Conservation (phyloP, 2,329 filamentous ascomycete genomes). For the Aspergillus eucalypticola region DNA sequence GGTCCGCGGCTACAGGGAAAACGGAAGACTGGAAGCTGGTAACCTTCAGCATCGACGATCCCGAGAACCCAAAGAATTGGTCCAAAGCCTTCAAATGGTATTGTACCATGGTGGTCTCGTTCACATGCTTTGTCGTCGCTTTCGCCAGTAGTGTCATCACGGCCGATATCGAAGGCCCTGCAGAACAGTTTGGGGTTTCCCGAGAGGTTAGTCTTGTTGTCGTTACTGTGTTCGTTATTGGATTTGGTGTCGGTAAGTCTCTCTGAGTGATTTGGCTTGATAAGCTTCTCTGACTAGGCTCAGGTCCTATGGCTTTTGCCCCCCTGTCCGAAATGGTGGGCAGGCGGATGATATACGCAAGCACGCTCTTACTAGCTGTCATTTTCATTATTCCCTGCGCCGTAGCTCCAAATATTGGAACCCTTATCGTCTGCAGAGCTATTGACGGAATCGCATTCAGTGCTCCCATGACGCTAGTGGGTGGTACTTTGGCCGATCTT, state of each 20-base stretch:
- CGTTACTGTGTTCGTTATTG: conserved; percentile 76
- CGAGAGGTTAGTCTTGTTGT: conserved; percentile 71
- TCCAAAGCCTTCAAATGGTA: conserved; percentile 77
- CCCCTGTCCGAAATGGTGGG: conserved; percentile 76
- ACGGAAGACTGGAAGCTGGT: conserved; percentile 63
- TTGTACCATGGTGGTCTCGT: conserved; percentile 79
- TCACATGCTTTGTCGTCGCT: conserved; percentile 73
- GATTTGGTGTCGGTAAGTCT: conserved; percentile 69
- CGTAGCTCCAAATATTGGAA: conserved; percentile 72
- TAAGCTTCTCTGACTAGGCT: conserved; percentile 12
- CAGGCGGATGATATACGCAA: conserved; percentile 68
- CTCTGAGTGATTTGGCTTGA: not conserved
- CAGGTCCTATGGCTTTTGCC: conserved; percentile 75
- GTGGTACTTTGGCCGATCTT: conserved; percentile 79
- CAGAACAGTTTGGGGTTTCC: conserved; percentile 65
- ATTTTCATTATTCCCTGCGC: conserved; percentile 81
- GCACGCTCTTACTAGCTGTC: conserved; percentile 68
- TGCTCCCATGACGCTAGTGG: conserved; percentile 82
- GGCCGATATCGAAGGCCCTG: conserved; percentile 67
- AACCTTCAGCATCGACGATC: conserved; percentile 70
- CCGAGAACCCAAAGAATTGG: conserved; percentile 85
- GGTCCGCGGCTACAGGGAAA: conserved; percentile 56
- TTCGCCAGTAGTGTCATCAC: conserved; percentile 75
- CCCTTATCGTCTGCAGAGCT: conserved; percentile 71
- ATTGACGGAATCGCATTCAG: conserved; percentile 84